Evolutionary conservation across 2,329 filamentous ascomycete genomes (phyloP).

Genomic region (Neofusicoccum laricinum): DNA sequence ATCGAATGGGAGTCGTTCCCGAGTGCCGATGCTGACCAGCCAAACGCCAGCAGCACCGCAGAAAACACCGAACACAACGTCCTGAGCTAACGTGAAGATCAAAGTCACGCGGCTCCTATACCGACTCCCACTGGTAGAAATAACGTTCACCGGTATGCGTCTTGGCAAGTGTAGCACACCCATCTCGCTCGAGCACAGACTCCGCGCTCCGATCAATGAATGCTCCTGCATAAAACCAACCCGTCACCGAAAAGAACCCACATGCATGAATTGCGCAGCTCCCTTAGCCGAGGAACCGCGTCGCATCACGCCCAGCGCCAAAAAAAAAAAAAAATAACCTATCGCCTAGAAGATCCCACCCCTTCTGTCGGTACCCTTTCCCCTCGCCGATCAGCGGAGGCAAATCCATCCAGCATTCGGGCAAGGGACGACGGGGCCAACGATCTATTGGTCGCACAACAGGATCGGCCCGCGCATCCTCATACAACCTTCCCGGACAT

Average conservation of each 20-base stretch:
- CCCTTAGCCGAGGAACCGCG: neutral
- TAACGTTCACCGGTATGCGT: too few relatives aligned
- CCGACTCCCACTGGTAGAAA: too few relatives aligned
- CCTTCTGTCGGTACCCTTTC: neutral
- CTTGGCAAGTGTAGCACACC: too few relatives aligned
- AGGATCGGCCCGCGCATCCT: constrained; percentile 5
- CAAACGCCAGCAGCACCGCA: too few relatives aligned
- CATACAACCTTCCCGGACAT: neutral
- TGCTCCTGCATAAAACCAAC: neutral
- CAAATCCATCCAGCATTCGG: neutral
- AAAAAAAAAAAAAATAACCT: neutral
- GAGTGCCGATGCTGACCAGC: too few relatives aligned
- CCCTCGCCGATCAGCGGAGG: neutral
- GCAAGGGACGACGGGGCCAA: neutral
- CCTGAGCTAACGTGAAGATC: too few relatives aligned
- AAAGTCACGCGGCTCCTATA: too few relatives aligned
- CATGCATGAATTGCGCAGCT: neutral
- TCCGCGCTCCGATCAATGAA: neutral
- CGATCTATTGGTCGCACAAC: constrained; percentile 1
- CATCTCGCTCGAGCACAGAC: neutral
- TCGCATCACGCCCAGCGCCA: neutral
- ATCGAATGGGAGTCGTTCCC: too few relatives aligned
- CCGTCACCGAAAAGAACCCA: neutral
- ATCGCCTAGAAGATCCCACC: neutral
- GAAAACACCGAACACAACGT: too few relatives aligned